Evolutionary conservation across 768 basidiomycete genomes (phyloP).

Genomic region (Termitomyces sp.): DNA sequence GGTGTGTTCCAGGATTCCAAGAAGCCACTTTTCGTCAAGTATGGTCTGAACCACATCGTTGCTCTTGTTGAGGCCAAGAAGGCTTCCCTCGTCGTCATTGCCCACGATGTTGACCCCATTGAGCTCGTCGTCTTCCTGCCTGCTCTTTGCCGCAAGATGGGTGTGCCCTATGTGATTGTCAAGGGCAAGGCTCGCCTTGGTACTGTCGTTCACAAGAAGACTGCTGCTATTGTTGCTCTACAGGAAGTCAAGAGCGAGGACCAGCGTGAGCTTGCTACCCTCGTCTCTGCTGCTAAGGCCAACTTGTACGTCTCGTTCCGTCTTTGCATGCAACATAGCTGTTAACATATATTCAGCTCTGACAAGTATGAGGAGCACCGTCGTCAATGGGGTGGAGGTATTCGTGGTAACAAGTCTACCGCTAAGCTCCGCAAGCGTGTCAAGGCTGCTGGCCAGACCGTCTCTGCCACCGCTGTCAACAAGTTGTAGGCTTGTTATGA

Average conservation of each 20-base stretch:
- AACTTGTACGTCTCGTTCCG: conserved; percentile 72
- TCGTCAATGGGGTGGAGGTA: conserved; percentile 92
- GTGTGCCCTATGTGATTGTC: conserved; percentile 96
- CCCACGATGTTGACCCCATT: conserved; percentile 98
- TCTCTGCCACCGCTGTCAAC: conserved; percentile 46
- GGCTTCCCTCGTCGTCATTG: conserved; percentile 91
- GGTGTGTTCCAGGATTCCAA: conserved; percentile 57
- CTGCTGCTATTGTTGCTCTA: conserved; percentile 82
- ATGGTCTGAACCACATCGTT: conserved; percentile 95
- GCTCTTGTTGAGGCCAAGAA: conserved; percentile 97
- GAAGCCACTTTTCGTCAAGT: conserved; percentile 95
- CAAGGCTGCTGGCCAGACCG: conserved; percentile 76
- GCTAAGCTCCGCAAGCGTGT: conserved; percentile 93
- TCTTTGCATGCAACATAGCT: background rate
- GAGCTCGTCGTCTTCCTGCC: conserved; percentile 99
- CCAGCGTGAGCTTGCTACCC: conserved; percentile 84
- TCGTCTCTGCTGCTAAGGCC: conserved; percentile 91
- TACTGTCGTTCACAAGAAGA: conserved; percentile 98
- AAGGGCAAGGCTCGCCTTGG: conserved; percentile 98
- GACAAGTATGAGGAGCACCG: conserved; percentile 93
- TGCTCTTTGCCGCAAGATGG: conserved; percentile 99
- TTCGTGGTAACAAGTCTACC: conserved; percentile 92
- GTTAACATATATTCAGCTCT: conserved; percentile 36
- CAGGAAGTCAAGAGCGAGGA: conserved; percentile 97
- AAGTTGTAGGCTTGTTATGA: conserved; percentile 53